A percentile compares a stretch with the other conserved stretches of the same genome.
These are phyloP conservation scores for Gastrodia elata DNA, from an alignment of 106 monocot genomes.

Conservation along the genomic window DNA sequence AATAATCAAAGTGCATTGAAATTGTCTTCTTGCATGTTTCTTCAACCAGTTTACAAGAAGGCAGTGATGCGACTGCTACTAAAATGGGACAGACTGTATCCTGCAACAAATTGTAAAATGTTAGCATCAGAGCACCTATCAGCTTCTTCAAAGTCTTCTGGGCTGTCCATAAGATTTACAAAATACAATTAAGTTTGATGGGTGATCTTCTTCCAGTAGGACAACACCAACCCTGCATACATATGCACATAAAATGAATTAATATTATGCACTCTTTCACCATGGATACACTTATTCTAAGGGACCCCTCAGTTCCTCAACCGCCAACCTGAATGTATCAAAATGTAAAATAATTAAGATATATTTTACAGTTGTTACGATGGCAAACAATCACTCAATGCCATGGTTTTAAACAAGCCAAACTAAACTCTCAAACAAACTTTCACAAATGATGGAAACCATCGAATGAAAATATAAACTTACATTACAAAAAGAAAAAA, in stretches of 20 bases:
- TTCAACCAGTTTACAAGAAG: constrained; percentile 79
- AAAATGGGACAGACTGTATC: constrained; percentile 70
- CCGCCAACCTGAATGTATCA: constrained; percentile 10
- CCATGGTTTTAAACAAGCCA: background rate
- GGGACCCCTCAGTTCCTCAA: constrained; percentile 11
- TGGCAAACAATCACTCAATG: background rate
- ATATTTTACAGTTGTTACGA: background rate
- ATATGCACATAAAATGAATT: constrained; percentile 42
- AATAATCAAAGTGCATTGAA: constrained; percentile 93
- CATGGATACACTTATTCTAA: constrained; percentile 22
- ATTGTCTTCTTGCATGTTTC: constrained; percentile 72
- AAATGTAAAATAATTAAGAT: constrained; percentile 2
- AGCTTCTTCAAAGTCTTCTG: constrained; percentile 51
- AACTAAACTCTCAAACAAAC: background rate
- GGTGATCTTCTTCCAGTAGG: constrained; percentile 32
- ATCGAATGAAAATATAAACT: background rate
- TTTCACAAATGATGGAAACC: background rate
- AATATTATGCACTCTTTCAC: constrained; percentile 24
- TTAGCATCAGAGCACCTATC: constrained; percentile 37
- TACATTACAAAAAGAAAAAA: background rate
- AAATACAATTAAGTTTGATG: constrained; percentile 40
- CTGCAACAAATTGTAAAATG: constrained; percentile 65
- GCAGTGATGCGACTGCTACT: constrained; percentile 58
- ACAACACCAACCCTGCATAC: constrained; percentile 45
- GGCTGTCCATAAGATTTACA: constrained; percentile 48